These are phyloP conservation scores for Pythium sukuiense DNA, from an alignment of 352 stramenopile species.

Conservation along the genomic window DNA sequence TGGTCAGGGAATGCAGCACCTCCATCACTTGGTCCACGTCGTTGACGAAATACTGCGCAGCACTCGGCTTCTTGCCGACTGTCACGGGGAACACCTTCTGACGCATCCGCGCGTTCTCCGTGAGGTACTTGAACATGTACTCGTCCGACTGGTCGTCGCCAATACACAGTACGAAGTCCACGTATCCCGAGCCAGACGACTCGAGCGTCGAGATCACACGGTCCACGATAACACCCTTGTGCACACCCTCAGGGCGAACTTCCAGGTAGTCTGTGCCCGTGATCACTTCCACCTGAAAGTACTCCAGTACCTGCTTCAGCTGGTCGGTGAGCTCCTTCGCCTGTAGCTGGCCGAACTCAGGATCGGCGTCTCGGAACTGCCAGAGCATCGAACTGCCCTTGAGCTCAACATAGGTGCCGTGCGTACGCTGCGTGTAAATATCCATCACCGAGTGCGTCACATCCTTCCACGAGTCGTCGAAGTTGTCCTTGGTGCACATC, in stretches of 20 bases:
- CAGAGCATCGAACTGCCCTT: conserved; percentile 98
- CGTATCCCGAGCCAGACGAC: conserved; percentile 62
- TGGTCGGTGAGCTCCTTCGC: conserved; percentile 98
- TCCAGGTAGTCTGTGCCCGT: conserved; percentile 88
- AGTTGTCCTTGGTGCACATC: conserved; percentile 88
- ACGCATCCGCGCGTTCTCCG: conserved; percentile 58
- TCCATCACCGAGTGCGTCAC: conserved; percentile 98
- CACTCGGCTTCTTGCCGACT: conserved; percentile 98
- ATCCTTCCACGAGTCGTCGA: conserved; percentile 97
- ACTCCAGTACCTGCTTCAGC: conserved; percentile 93
- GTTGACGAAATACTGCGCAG: conserved; percentile 97
- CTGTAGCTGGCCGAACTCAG: conserved; percentile 98
- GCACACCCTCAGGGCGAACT: conserved; percentile 96
- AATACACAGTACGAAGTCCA: conserved; percentile 97
- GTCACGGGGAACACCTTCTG: conserved; percentile 94
- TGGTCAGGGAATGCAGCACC: conserved; percentile 87
- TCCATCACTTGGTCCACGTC: conserved; percentile 97
- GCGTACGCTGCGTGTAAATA: conserved; percentile 97
- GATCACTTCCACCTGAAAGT: conserved; percentile 95
- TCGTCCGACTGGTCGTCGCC: conserved; percentile 99
- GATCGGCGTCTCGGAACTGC: conserved; percentile 99
- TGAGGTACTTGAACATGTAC: conserved; percentile 94
- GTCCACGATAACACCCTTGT: conserved; percentile 98
- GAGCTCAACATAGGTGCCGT: conserved; percentile 99
- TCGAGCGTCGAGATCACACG: conserved; percentile 93